Conservation (phyloP, 2,329 filamentous ascomycete genomes). For the Pyrenophora graminea region DNA sequence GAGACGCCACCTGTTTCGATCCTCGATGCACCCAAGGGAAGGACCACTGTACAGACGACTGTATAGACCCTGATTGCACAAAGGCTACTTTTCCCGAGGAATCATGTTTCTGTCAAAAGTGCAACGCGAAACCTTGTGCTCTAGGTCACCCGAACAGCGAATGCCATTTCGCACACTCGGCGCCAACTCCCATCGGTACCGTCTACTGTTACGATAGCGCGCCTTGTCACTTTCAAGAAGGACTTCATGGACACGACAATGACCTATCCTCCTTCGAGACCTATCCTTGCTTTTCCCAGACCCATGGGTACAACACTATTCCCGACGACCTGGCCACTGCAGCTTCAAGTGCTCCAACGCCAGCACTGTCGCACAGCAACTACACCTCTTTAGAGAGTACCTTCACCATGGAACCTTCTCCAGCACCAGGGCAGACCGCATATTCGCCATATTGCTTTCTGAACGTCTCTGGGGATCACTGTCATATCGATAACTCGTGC, state of each 20-base stretch:
- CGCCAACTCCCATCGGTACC: constrained; percentile 35
- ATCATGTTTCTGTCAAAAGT: constrained; percentile 44
- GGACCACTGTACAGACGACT: constrained; percentile 36
- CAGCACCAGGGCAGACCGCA: constrained; percentile 21
- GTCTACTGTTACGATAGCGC: constrained; percentile 43
- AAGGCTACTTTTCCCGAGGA: constrained; percentile 36
- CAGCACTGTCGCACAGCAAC: constrained; percentile 38
- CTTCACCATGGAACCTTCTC: constrained; percentile 35
- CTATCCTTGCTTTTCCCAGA: constrained; percentile 38
- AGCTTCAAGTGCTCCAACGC: constrained; percentile 34
- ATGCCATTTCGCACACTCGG: constrained; percentile 42
- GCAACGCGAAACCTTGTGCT: constrained; percentile 37
- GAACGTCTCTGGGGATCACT: constrained; percentile 39
- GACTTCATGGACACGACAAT: constrained; percentile 27
- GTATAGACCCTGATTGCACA: constrained; percentile 43
- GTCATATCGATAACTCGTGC: constrained; percentile 43
- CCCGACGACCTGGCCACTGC: constrained; percentile 26
- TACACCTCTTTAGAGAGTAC: constrained; percentile 39
- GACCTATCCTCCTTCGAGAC: constrained; percentile 33
- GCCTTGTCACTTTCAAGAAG: constrained; percentile 42
- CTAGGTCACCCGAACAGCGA: constrained; percentile 36
- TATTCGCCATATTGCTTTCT: constrained; percentile 33
- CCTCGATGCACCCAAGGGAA: constrained; percentile 40
- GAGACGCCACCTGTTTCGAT: constrained; percentile 43
- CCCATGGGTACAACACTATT: constrained; percentile 21